Percentiles rank a stretch among this genome's conserved stretches.
Conservation (phyloP, 331 rosid species). For the Arachis monticola region DNA sequence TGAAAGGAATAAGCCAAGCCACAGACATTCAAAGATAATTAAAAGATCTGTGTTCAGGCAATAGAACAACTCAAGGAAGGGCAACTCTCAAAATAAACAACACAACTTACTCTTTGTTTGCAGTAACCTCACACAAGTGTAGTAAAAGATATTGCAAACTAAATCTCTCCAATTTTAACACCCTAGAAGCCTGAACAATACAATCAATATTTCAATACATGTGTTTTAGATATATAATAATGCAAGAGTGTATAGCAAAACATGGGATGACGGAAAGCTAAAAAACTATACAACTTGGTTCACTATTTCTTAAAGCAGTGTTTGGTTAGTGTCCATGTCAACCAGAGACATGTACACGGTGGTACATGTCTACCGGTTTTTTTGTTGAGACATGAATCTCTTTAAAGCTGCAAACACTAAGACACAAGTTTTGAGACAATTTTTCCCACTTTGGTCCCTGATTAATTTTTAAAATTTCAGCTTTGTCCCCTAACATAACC, state of each 20-base stretch:
- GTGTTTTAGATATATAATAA: slow-evolving; percentile 20
- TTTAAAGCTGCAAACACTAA: no score
- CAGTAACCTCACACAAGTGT: slow-evolving; percentile 77
- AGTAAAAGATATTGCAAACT: slow-evolving; percentile 86
- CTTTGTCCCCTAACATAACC: no score
- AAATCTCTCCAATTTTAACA: slow-evolving; percentile 78
- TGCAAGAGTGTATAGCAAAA: neutral
- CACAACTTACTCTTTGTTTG: slow-evolving; percentile 81
- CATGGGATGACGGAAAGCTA: slow-evolving; percentile 20
- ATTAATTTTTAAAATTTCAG: no score
- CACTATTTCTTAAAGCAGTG: neutral
- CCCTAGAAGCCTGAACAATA: slow-evolving; percentile 82
- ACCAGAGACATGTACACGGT: no score
- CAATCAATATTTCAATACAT: slow-evolving; percentile 31
- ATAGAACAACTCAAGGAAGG: neutral
- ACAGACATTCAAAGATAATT: slow-evolving; percentile 12
- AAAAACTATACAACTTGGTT: neutral
- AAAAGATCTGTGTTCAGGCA: slow-evolving; percentile 7
- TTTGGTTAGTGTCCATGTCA: no score
- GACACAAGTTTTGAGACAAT: no score
- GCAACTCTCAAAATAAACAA: neutral
- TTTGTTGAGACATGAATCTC: no score
- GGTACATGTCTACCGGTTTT: no score
- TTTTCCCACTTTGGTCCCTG: no score
- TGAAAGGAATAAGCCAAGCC: slow-evolving; percentile 16